A percentile compares a stretch with the other conserved stretches of the same genome.
phyloP scores from a whole-genome alignment of 495 filamentous ascomycete species.

The Pyrenopolyporus hunteri region DNA sequence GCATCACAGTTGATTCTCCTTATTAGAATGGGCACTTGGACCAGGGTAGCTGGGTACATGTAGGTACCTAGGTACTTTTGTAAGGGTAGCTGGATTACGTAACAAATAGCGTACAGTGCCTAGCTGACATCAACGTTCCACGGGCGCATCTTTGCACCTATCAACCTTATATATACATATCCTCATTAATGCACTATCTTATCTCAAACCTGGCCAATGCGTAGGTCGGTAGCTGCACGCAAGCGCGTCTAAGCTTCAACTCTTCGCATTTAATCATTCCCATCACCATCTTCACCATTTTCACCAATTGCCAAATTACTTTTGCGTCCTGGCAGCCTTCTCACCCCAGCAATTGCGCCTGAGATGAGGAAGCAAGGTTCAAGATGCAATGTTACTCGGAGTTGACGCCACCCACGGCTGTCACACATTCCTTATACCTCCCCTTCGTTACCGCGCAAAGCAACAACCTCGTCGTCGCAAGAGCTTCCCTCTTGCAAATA shows the following conservation, averaged over 20 bases:
- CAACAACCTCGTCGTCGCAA: constrained; percentile 85
- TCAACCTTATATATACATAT: background rate
- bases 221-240: background rate
- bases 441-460: constrained; percentile 76
- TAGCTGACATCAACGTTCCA: too few species aligned
- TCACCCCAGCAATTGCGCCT: constrained; percentile 2
- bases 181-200: constrained; percentile 25
- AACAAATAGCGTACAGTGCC: too few species aligned
- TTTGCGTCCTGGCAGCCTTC: background rate
- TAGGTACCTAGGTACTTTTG: too few species aligned
- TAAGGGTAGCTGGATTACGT: too few species aligned
- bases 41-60: too few species aligned
- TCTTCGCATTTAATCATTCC: constrained; percentile 1
- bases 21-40: too few species aligned
- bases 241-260: constrained; percentile 14
- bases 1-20: too few species aligned
- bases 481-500: constrained; percentile 89
- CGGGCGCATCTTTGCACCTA: too few species aligned
- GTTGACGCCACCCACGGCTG: constrained; percentile 87
- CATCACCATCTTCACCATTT: background rate
- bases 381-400: constrained; percentile 80
- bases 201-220: constrained; percentile 10
- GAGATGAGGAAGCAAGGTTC: constrained; percentile 35
- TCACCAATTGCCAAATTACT: too few species aligned
- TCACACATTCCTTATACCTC: constrained; percentile 83